Evolutionary conservation across 768 basidiomycete species (phyloP).

Genomic region (Inosperma sp.): DNA sequence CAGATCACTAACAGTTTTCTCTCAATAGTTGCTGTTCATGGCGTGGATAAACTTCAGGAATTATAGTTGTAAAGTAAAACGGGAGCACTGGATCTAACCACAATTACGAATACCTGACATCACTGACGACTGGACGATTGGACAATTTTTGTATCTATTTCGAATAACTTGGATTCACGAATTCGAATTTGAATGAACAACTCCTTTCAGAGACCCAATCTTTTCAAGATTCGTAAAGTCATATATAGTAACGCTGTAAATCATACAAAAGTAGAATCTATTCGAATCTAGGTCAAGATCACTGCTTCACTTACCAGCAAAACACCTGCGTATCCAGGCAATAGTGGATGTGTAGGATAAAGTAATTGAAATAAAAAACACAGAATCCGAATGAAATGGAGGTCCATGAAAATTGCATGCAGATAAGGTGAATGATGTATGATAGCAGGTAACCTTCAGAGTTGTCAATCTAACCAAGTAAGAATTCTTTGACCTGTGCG

Average conservation of each 20-base stretch:
- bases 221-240: too few relatives aligned
- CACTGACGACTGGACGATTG: too few relatives aligned
- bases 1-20: slow-evolving; percentile 1
- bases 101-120: too few relatives aligned
- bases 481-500: slow-evolving; percentile 13
- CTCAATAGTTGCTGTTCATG: slow-evolving; percentile 68
- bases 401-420: not conserved
- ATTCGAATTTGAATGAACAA: too few relatives aligned
- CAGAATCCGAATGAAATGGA: too few relatives aligned
- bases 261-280: not conserved
- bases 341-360: slow-evolving; percentile 4
- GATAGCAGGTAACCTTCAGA: too few relatives aligned
- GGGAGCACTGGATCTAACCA: too few relatives aligned
- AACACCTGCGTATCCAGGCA: slow-evolving; percentile 1
- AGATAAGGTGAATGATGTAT: not conserved
- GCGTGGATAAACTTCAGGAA: too few relatives aligned
- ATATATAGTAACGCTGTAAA: not conserved
- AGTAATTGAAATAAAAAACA: not conserved
- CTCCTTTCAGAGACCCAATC: too few relatives aligned
- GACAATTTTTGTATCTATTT: too few relatives aligned
- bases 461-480: slow-evolving; percentile 6
- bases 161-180: too few relatives aligned
- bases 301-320: not conserved
- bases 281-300: slow-evolving; percentile 6
- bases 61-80: too few relatives aligned